A percentile compares a stretch with the other conserved stretches of the same genome.
phyloP scores from a whole-genome alignment of 805 yeast species.

The Candida morakotiae region DNA sequence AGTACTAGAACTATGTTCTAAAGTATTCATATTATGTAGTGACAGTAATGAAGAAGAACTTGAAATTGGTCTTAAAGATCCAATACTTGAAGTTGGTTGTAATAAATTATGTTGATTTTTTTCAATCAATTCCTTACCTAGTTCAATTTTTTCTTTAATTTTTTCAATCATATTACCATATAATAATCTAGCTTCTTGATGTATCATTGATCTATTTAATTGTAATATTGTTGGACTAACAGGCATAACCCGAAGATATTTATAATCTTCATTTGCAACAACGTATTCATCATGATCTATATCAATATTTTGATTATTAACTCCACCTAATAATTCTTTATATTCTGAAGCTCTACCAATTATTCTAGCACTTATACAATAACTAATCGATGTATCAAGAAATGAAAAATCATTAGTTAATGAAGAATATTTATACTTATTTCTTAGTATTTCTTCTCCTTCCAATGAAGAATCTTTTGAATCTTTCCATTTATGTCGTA shows the following conservation, averaged over 20 bases:
- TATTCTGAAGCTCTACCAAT: constrained; percentile 34
- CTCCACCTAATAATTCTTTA: constrained; percentile 14
- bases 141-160: constrained; percentile 24
- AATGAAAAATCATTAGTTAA: constrained; percentile 26
- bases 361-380: constrained; percentile 32
- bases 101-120: not conserved
- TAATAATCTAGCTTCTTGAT: constrained; percentile 31
- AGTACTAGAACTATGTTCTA: constrained; percentile 18
- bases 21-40: not conserved
- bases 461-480: constrained; percentile 1
- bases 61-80: constrained; percentile 2
- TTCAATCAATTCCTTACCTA: constrained; percentile 16
- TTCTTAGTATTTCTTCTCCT: not conserved
- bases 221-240: constrained; percentile 21
- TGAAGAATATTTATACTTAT: constrained; percentile 14
- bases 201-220: constrained; percentile 25
- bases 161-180: constrained; percentile 22
- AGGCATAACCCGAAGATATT: constrained; percentile 22
- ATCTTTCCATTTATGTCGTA: constrained; percentile 22
- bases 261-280: constrained; percentile 24
- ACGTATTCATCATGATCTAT: constrained; percentile 24
- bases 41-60: constrained; percentile 4
- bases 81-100: not conserved
- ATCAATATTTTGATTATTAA: constrained; percentile 3
- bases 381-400: constrained; percentile 25